Conservation (phyloP, 306 rosid genomes). For the Abrus pulchellus region DNA sequence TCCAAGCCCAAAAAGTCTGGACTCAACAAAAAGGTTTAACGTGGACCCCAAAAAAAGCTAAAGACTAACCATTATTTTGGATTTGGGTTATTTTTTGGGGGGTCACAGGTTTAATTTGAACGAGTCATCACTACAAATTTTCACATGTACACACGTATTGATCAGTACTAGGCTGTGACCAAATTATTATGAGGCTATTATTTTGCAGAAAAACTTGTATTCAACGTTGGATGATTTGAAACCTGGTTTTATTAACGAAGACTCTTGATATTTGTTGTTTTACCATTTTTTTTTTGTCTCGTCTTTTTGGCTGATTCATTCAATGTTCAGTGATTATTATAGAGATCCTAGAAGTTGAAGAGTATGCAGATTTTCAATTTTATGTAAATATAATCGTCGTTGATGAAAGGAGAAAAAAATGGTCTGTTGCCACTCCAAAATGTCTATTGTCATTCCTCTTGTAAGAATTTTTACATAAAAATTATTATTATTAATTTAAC, state of each 20-base stretch:
- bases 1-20: conserved; percentile 63
- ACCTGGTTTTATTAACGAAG: conserved; percentile 17
- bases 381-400: neutral
- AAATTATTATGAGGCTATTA: neutral
- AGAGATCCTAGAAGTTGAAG: neutral
- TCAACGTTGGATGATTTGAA: conserved; percentile 5
- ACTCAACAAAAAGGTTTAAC: conserved; percentile 51
- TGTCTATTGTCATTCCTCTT: too few species aligned
- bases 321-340: neutral
- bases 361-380: neutral
- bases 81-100: neutral
- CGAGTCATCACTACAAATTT: neutral
- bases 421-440: too few species aligned
- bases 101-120: neutral
- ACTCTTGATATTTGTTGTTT: neutral
- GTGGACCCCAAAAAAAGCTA: neutral
- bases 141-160: neutral
- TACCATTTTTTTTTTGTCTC: neutral
- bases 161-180: conserved; percentile 9
- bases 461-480: too few species aligned
- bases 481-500: too few species aligned
- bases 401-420: neutral
- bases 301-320: neutral
- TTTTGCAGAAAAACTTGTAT: conserved; percentile 12
- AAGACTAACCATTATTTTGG: neutral